Percentiles rank a stretch among this genome's conserved stretches.
Conservation (phyloP, 208 protist species). For the Lotmaria passim region DNA sequence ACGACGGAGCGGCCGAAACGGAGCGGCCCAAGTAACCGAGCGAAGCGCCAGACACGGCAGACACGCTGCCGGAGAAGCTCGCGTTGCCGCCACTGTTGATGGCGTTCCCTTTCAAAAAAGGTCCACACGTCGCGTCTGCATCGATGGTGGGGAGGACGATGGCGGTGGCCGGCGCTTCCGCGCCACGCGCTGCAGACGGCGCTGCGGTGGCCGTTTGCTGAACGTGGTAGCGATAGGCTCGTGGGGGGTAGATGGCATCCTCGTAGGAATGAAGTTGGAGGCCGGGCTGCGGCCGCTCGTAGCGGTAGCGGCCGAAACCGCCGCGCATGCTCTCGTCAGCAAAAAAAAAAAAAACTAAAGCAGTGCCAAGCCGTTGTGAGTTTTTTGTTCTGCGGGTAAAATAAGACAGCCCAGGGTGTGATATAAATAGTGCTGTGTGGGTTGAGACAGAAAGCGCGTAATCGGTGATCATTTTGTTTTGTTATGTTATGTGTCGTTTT, state of each 20-base stretch:
- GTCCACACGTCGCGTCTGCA: conserved; percentile 55
- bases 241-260: conserved; percentile 71
- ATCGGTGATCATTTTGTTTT: background rate
- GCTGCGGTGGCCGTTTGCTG: conserved; percentile 25
- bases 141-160: conserved; percentile 81
- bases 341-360: no score
- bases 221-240: conserved; percentile 73
- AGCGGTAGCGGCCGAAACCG: conserved; percentile 31
- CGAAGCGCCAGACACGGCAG: conserved; percentile 4
- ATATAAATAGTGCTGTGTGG: no score
- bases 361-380: no score
- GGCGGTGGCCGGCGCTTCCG: conserved; percentile 11
- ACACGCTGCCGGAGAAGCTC: background rate
- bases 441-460: no score
- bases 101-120: conserved; percentile 15
- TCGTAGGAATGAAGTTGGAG: conserved; percentile 57
- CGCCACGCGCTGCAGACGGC: background rate
- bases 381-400: no score
- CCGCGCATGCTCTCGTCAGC: no score
- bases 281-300: conserved; percentile 36
- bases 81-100: conserved; percentile 15
- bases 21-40: conserved; percentile 12
- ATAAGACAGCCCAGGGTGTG: no score
- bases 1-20: conserved; percentile 12
- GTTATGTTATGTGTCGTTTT: background rate